phyloP scores from a whole-genome alignment of 169 alveolate species.

The Babesia caballi region DNA sequence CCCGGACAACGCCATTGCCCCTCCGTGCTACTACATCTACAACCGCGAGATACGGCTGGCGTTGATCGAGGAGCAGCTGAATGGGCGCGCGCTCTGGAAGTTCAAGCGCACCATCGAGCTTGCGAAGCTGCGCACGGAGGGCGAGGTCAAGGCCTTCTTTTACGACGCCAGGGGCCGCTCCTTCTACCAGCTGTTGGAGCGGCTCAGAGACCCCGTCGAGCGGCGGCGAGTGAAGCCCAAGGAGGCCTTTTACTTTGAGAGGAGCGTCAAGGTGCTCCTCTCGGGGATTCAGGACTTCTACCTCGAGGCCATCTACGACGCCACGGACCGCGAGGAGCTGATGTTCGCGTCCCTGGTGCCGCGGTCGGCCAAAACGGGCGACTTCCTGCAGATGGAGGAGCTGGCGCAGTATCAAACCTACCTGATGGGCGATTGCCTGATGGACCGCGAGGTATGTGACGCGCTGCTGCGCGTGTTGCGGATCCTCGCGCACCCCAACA shows the following conservation, averaged over 20 bases:
- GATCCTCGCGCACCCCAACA: conserved; percentile 47
- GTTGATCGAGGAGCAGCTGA: conserved; percentile 22
- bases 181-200: conserved; percentile 26
- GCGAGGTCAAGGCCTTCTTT: conserved; percentile 25
- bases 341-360: conserved; percentile 60
- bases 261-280: conserved; percentile 28
- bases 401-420: conserved; percentile 7
- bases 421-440: conserved; percentile 33
- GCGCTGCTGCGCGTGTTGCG: conserved; percentile 10
- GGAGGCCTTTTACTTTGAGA: conserved; percentile 49
- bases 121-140: conserved; percentile 23
- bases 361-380: conserved; percentile 12
- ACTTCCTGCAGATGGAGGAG: conserved; percentile 41
- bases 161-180: conserved; percentile 23
- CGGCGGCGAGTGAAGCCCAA: conserved; percentile 45
- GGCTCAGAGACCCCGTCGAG: conserved; percentile 11
- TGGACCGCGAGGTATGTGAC: conserved; percentile 27
- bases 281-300: conserved; percentile 36
- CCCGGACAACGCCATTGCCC: conserved; percentile 19
- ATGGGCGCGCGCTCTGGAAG: background rate
- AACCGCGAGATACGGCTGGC: conserved; percentile 43
- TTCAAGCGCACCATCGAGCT: conserved; percentile 22
- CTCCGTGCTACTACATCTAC: conserved; percentile 26
- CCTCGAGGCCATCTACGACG: conserved; percentile 47
- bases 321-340: conserved; percentile 21